Evolutionary conservation across 768 basidiomycete species (phyloP).

Genomic region (Leccinellum luteum): DNA sequence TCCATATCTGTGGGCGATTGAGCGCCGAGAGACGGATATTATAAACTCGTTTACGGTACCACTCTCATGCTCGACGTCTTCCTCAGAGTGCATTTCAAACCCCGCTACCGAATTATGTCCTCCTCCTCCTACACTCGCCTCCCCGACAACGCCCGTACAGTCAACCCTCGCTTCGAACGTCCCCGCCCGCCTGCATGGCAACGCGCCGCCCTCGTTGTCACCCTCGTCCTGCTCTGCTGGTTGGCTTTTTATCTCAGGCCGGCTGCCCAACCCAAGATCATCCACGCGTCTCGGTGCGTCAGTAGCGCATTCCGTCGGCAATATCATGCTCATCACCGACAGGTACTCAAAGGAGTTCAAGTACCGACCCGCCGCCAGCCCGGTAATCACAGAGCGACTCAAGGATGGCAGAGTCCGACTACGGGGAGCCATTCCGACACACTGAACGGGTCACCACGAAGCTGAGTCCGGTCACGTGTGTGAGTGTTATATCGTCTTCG

Average conservation of each 20-base stretch:
- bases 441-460: background rate
- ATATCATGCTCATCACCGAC: background rate
- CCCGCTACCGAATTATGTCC: constrained; percentile 17
- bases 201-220: constrained; percentile 42
- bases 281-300: constrained; percentile 64
- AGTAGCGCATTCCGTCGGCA: too few species aligned
- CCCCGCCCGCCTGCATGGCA: constrained; percentile 45
- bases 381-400: constrained; percentile 73
- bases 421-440: constrained; percentile 58
- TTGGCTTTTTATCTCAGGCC: constrained; percentile 36
- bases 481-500: background rate
- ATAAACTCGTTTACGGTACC: background rate
- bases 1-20: constrained; percentile 22
- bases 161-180: constrained; percentile 33
- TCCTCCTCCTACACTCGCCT: background rate
- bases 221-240: constrained; percentile 45
- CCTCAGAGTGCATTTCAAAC: constrained; percentile 20
- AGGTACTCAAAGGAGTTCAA: constrained; percentile 85
- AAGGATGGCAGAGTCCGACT: constrained; percentile 67
- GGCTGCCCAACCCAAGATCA: constrained; percentile 39
- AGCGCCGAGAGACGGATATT: background rate
- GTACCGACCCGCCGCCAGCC: constrained; percentile 82
- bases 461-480: background rate
- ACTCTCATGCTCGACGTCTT: constrained; percentile 5
- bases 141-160: constrained; percentile 9